Base-by-base conservation (phyloP, 129 eudicot species). In the Mikania micrantha region DNA sequence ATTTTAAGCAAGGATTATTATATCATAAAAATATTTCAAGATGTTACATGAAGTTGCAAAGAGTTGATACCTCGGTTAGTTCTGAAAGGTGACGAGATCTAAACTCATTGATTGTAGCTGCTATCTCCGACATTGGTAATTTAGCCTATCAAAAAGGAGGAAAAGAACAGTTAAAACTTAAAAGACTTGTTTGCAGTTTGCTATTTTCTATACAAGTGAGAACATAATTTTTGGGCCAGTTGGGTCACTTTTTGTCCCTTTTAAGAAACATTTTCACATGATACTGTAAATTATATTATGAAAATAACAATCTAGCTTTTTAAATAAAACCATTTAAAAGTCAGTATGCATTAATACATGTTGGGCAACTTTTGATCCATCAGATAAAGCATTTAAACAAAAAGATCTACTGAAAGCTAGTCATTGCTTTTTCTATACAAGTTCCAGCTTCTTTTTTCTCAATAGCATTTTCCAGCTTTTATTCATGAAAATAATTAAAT, bases 1-100 rank as follows among this genome's bases (percentile, higher is more conserved):
- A 56, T 25, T 24, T 31, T 32, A 1, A 7, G 47, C 27, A 21
- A 9, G 19, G 24, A 60, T 19, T 9, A 9, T 16, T 20, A 38
- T 1, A 16, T 5, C 41, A 44, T 3, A 3, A 38, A 58, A 52
- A 31, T 39, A 10, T 28, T 13, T 48, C 19, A 6, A 41, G 36
- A 56, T 61, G 61, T 45, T 20, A 47, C 16, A 32, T 29, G 3
- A 72, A 41, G 65, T 15, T 19, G 28, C 9, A 39, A 66, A 5
- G 68, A 66, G 57, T 9, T 49, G 22, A 57, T 81, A 93, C 98
- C 96, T 93, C 98, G 2, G 96, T 80, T 62, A 93, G 92, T 81
- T 93, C 96, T 13, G 98, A 81, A 13, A 93, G 96, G 79, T 93
- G 98, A 56, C 98, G 98, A 53, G 98, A 82, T 78, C 98, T 86